Evolutionary conservation across 106 monocot species (phyloP).

Genomic region (Phalaenopsis equestris): DNA sequence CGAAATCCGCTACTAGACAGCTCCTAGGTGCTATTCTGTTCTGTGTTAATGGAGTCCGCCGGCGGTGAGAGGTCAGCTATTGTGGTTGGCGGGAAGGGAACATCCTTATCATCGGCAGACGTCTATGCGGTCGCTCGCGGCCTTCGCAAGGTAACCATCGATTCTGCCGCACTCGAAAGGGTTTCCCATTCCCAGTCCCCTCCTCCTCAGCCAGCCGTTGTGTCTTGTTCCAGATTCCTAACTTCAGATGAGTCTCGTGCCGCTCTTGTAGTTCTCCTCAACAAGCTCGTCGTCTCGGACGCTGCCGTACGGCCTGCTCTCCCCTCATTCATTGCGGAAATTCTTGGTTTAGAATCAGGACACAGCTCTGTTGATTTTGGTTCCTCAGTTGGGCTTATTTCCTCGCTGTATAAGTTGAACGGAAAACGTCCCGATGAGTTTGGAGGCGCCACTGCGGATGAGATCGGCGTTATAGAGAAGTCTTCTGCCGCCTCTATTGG

Average conservation of each 20-base stretch:
- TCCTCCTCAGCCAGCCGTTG: background rate
- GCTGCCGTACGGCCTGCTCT: conserved; percentile 28
- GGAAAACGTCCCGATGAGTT: conserved; percentile 21
- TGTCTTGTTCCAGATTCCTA: conserved; percentile 15
- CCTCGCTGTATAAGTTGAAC: conserved; percentile 30
- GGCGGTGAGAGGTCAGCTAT: conserved; percentile 6
- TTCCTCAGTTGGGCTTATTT: conserved; percentile 30
- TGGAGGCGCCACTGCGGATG: conserved; percentile 24
- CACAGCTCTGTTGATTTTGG: conserved; percentile 49
- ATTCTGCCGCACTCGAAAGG: conserved; percentile 66
- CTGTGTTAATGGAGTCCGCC: conserved; percentile 15
- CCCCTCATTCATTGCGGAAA: conserved; percentile 32
- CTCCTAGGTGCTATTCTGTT: no score
- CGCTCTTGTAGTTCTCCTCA: conserved; percentile 60
- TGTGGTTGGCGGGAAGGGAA: conserved; percentile 63
- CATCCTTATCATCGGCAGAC: conserved; percentile 41
- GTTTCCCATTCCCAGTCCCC: conserved; percentile 29
- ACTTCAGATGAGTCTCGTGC: conserved; percentile 46
- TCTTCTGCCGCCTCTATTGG: conserved; percentile 29
- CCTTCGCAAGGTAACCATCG: conserved; percentile 34
- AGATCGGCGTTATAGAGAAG: conserved; percentile 31
- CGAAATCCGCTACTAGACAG: no score
- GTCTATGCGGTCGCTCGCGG: conserved; percentile 43
- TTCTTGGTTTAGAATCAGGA: conserved; percentile 17
- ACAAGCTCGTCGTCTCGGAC: conserved; percentile 65